Evolutionary conservation across 2,329 filamentous ascomycete genomes (phyloP), one percentile per base, ranked within the genome.

Genomic region (Exutisphaerella laricina): DNA sequence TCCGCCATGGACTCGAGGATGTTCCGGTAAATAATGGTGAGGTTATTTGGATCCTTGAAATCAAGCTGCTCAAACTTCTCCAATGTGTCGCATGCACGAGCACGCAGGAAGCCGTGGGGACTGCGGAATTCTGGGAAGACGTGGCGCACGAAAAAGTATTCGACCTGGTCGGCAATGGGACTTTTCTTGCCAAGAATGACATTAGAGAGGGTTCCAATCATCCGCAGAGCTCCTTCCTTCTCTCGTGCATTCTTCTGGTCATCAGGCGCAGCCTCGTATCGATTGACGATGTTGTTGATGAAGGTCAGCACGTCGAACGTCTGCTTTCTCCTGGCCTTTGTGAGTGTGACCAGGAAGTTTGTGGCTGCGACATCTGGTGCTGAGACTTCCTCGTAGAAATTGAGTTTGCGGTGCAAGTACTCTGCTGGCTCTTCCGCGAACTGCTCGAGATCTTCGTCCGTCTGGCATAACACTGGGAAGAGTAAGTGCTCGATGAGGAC

Each of bases 111-210:
- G 25, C 90, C 92, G 61, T 94, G 86, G 10, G 80, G 75, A 68
- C 88, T 97, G 57, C 87, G 82, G 73, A 98, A 98, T 61, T 98
- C 92, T 34, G 92, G 92, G 73, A 98, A 97, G 44, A 98, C 92
- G 61, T 97, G 94, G 60, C 90, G 85, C 40, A 97, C 90, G 55
- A 98, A 85, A 74, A 98, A 98, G 67, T 95, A 96, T 67, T 98
- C 92, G 44, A 97, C 89, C 66, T 97, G 88, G 61, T 95, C 85
- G 25, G 90, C 92, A 54, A 98, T 96, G 1, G 92, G 92, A 61
- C 89, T 96, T 77, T 97, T 97, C 76, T 97, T 98, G 56, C 88
- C 88, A 25, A 98, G 75, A 36, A 98, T 94, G 39, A 98, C 90
- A 22, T 88, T 86, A 0, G 92, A 87, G 34, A 98, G 72, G 1